Base-by-base conservation (phyloP, 2,329 filamentous ascomycete species). In the Colletotrichum magnum region DNA sequence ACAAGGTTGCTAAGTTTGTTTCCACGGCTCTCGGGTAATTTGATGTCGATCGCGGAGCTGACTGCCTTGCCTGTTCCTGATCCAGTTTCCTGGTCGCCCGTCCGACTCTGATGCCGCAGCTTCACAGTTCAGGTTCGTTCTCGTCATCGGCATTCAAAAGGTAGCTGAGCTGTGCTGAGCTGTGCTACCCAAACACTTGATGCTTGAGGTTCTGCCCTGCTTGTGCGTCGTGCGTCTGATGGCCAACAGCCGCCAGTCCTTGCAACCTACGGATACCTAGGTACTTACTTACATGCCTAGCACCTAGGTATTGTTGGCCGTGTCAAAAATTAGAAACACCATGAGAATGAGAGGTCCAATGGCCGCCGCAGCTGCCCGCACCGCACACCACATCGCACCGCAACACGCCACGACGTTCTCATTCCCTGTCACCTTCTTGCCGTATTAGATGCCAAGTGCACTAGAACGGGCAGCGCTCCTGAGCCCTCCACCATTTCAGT, bases 291-390 rank as follows among this genome's bases (percentile, higher is more conserved):
- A 18, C 18, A 18, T 18, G 18, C 18, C 18, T 18, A 18, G 18
- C 18, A 18, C 18, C 18, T 18, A 18, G 18, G 18, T 18, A 18
- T 18, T 24, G n/a, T 21, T 24, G 47, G 21, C 18, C 18, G 18
- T 21, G 58, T 63, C 45, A 43, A 67, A 47, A 52, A 45, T 67
- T 58, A 67, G 64, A 67, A 63, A 67, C 64, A 52, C n/a, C 51
- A 52, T 10, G 12, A 51, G 32, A 18, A 18, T 18, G 18, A 18
- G 18, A 18, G 18, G 28, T 58, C 58, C 64, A 62, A 63, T 67
- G 24, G 39, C 32, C 18, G 45, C 43, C 32, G 45, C 24, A 62
- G 26, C 26, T n/a, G 58, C 64, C 57, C 64, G 52, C 50, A 63
- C 64, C 28, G 58, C 64, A 66, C 57, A 18, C 56, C 41, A 13